Evolutionary conservation across 1,284 basidiomycete genomes (phyloP), one percentile per base, ranked within the genome.

Genomic region (Heliocybe sulcata): DNA sequence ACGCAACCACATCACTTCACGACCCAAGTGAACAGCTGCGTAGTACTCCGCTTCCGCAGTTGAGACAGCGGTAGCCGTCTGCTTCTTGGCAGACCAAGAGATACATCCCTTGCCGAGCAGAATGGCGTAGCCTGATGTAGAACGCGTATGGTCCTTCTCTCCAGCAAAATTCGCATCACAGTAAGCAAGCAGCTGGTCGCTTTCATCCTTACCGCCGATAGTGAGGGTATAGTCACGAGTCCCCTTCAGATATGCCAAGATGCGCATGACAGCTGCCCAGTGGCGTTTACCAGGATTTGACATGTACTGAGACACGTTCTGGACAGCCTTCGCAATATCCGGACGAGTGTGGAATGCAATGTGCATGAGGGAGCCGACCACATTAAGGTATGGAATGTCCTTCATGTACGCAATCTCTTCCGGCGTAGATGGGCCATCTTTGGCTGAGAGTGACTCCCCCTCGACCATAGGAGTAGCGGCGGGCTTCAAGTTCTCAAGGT

Each of bases 31-130:
- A 1, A 65, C 59, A 11, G 67, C 59, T 1, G 72, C 71, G 50
- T 76, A 62, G 56, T 72, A 76, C 58, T 79, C 74, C 1, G 75
- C 70, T 55, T 77, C 73, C 0, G 68, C 71, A 1, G 72, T 72
- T 1, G 77, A 79, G 1, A 67, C 58, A 0, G 75, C 62, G 20
- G 74, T 67, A 8, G 67, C 60, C 0, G 57, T 4, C 59, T 80
- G 77, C n/a, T n/a, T n/a, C 33, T 65, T 65, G 8, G 65, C 69
- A 26, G 56, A 56, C 76, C 76, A 80, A 29, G 63, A 63, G 29
- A 77, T 62, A 35, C 69, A 64, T 19, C 65, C 68, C 2, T 63
- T 61, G n/a, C 60, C 62, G 27, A 67, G 57, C 20, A 47, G 20
- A 19, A 47, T 20, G 10, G 23, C 45, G n/a, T 47, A 25, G 23